Evolutionary conservation across 441 rosid species (phyloP), one percentile per base, ranked within the genome.

Genomic region (Gossypium trilobum): DNA sequence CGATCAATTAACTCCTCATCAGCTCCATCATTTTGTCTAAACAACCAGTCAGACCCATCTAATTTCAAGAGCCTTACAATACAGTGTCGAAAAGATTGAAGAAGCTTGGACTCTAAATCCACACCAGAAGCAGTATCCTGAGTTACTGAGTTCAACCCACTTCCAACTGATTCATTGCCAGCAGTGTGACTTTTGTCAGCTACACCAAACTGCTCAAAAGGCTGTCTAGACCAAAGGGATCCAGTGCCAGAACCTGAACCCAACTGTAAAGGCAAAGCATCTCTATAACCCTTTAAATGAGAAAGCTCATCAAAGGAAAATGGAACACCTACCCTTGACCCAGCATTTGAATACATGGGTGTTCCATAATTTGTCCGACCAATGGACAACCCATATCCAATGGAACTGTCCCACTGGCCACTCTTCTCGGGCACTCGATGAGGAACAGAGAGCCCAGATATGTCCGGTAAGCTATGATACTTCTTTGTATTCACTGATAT

Each of bases 1-100:
- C 76, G 80, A 69, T 95, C 95, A 74, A 95, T 89, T 48, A 95
- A 84, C 64, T 89, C 97, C 83, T 95, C 98, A 22, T 95, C 99
- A 51, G 86, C 87, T 29, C 99, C 98, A 67, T 83, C 91, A 56
- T 84, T 91, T 77, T 89, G 92, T 82, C 86, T 82, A 79, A 95
- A 95, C 81, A 95, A 74, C 96, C 97, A 91, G 68, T 92, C 99
- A 1, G 95, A 92, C 75, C 97, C 97, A 83, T 95, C 98, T 60
- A 95, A 81, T 79, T 83, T 88, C 77, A 91, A 82, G 60, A 95
- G 92, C 84, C 85, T 92, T 63, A 89, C 60, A 68, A 95, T 80
- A 73, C 96, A 95, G 72, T 80, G 70, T 75, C 99, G 89, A 68
- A 92, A 88, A 17, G 90, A 84, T 68, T 79, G 89, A 79, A 95